phyloP scores from a whole-genome alignment of 2,329 filamentous ascomycete species.

The Bipolaris cookei region DNA sequence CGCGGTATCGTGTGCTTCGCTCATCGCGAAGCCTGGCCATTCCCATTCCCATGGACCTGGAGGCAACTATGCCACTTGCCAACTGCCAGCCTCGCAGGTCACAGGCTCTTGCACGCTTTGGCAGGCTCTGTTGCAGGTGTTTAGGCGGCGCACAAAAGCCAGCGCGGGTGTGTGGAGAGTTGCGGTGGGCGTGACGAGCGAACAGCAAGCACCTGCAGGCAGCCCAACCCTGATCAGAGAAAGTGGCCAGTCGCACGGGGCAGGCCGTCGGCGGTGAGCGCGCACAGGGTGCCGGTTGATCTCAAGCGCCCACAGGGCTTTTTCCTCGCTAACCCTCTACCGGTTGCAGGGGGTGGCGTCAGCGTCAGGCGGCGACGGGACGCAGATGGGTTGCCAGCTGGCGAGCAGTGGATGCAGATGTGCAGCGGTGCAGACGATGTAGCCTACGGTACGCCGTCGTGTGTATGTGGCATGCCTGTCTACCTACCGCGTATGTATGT shows the following conservation, averaged over 20 bases:
- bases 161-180: slow-evolving; percentile 31
- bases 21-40: slow-evolving; percentile 45
- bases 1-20: slow-evolving; percentile 40
- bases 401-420: slow-evolving; percentile 26
- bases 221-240: slow-evolving; percentile 30
- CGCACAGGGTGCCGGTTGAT: slow-evolving; percentile 38
- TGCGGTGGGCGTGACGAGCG: slow-evolving; percentile 38
- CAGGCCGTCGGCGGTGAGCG: slow-evolving; percentile 44
- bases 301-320: slow-evolving; percentile 35
- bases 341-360: slow-evolving; percentile 24
- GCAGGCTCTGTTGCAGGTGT: slow-evolving; percentile 42
- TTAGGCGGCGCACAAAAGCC: slow-evolving; percentile 37
- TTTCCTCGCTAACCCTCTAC: slow-evolving; percentile 27
- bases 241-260: slow-evolving; percentile 38
- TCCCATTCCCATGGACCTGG: slow-evolving; percentile 28
- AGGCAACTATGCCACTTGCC: slow-evolving; percentile 37
- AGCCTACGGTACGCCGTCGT: neutral
- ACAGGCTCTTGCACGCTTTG: slow-evolving; percentile 29
- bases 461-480: too few species aligned
- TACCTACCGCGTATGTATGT: neutral
- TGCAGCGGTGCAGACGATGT: too few species aligned
- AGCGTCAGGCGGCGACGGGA: slow-evolving; percentile 34
- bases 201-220: slow-evolving; percentile 42
- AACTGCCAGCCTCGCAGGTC: slow-evolving; percentile 38
- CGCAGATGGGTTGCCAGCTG: slow-evolving; percentile 35